These are phyloP conservation scores for Saccharum spontaneum DNA, from an alignment of 176 grass and related monocot species.

Conservation along the genomic window DNA sequence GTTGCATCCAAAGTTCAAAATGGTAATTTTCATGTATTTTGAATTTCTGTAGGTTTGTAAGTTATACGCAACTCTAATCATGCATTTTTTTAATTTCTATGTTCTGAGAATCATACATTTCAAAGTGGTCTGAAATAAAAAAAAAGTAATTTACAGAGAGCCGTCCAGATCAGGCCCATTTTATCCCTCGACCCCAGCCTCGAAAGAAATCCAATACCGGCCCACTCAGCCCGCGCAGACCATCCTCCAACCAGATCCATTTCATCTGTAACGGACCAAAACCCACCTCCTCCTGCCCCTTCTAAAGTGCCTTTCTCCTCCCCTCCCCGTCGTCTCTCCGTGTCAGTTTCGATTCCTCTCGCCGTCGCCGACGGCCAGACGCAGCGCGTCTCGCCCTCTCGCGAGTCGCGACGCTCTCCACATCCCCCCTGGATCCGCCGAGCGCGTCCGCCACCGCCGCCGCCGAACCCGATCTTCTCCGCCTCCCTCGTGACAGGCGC, in stretches of 20 bases:
- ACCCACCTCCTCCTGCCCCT: not conserved
- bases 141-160: too few relatives aligned
- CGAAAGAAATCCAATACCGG: not conserved
- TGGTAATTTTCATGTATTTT: too few relatives aligned
- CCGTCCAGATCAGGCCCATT: too few relatives aligned
- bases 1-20: too few relatives aligned
- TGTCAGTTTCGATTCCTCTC: not conserved
- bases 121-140: too few relatives aligned
- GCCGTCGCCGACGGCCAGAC: conserved; percentile 10
- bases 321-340: not conserved
- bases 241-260: not conserved
- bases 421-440: not conserved
- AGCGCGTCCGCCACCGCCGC: not conserved
- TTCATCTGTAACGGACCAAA: conserved; percentile 5
- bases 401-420: not conserved
- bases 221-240: not conserved
- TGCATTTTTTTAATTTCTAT: too few relatives aligned
- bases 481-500: not conserved
- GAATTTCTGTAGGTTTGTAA: too few relatives aligned
- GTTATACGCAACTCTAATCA: too few relatives aligned
- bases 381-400: not conserved
- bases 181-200: too few relatives aligned
- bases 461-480: not conserved
- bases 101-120: too few relatives aligned
- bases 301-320: not conserved